Percentiles rank a stretch among this genome's conserved stretches.
phyloP scores from a whole-genome alignment of 768 basidiomycete genomes.

The Lactifluus hygrophoroides region DNA sequence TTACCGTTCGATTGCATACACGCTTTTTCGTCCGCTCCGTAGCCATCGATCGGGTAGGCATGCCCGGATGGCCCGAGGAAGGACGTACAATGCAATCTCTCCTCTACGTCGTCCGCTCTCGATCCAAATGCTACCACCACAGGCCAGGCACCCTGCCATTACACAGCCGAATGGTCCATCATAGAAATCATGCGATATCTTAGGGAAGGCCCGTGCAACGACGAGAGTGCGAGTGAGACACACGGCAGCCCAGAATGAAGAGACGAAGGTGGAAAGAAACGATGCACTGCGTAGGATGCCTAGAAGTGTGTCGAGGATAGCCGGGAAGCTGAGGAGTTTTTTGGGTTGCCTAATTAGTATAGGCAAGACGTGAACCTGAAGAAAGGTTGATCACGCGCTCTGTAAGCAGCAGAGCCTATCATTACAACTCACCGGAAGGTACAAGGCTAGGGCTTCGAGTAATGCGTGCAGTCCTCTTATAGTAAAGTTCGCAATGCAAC shows the following conservation, averaged over 20 bases:
- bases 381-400: not conserved
- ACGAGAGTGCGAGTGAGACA: slow-evolving; percentile 62
- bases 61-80: slow-evolving; percentile 60
- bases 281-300: slow-evolving; percentile 56
- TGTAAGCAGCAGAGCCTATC: not conserved
- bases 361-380: slow-evolving; percentile 66
- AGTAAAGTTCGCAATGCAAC: slow-evolving; percentile 51
- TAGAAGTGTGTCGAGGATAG: slow-evolving; percentile 34
- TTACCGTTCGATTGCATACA: slow-evolving; percentile 47
- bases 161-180: slow-evolving; percentile 68
- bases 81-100: slow-evolving; percentile 73
- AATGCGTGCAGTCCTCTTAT: slow-evolving; percentile 52
- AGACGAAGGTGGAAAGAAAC: slow-evolving; percentile 66
- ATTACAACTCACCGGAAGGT: slow-evolving; percentile 52
- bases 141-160: slow-evolving; percentile 56
- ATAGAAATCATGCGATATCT: slow-evolving; percentile 68
- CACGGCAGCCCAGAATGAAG: slow-evolving; percentile 60
- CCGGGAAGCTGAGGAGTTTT: slow-evolving; percentile 38
- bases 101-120: slow-evolving; percentile 64
- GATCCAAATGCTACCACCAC: slow-evolving; percentile 71
- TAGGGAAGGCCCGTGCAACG: slow-evolving; percentile 54
- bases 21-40: slow-evolving; percentile 34
- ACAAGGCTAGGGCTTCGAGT: slow-evolving; percentile 52
- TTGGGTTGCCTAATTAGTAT: slow-evolving; percentile 51
- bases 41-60: slow-evolving; percentile 50